Evolutionary conservation across 495 filamentous ascomycete species (phyloP), one percentile per base, ranked within the genome.

Genomic region (Xylaria curta): DNA sequence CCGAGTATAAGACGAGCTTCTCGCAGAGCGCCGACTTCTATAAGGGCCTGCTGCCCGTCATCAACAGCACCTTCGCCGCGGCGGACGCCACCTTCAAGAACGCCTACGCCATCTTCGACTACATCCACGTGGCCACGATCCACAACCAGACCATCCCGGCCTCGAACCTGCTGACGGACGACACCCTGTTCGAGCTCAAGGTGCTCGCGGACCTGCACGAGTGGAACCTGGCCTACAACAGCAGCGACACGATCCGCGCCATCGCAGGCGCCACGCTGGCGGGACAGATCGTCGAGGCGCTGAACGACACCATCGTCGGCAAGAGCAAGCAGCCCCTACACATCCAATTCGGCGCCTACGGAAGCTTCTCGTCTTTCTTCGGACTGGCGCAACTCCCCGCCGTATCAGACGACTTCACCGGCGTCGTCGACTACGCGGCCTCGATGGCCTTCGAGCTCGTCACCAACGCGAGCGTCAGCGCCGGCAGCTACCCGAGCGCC

Each of bases 371-470:
- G 59, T 89, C 91, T 10, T 91, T 95, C 80, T 92, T 94, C 77
- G 92, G 91, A 13, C 85, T 95, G 13, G 77, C 90, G 42, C 79
- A 87, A 58, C 85, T 95, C 51, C 83, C 87, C 4, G 78, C 76
- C 2, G 82, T 84, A 26, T 85, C 85, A 42, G 68, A 77, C 1
- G 87, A 92, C 75, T 94, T 96, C 83, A 88, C 83, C 68, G 91
- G 91, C 56, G 84, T 94, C 12, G 88, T 91, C 3, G 87, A 89
- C 69, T 92, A 89, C 69, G 92, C 91, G 13, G 88, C 88, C 33
- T 87, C 89, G 38, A 87, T 95, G 78, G 81, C 87, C 4, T 91
- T 95, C 71, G 94, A 97, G 82, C 85, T 97, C 9, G 90, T 92
- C 74, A 94, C 92, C 72, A 79, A 87, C 80, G 76, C 83, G 72